Conservation (phyloP, 805 yeast genomes). For the Metschnikowia reukaufii region DNA sequence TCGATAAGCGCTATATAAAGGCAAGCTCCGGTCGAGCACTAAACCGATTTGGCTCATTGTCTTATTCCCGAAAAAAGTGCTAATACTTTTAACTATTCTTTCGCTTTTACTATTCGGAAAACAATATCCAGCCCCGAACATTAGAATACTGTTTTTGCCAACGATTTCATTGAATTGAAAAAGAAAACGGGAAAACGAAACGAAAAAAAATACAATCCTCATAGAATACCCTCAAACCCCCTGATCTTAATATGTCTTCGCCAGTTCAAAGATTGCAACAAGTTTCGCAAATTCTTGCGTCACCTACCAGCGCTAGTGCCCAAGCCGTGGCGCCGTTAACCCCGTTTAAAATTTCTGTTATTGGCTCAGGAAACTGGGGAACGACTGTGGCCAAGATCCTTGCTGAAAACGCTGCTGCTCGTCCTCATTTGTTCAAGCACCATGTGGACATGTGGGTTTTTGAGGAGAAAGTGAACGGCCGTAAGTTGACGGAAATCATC, state of each 20-base stretch:
- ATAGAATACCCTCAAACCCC: not conserved
- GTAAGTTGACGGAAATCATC: constrained; percentile 84
- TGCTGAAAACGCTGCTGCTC: constrained; percentile 78
- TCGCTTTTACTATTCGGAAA: no score
- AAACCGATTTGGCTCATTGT: not conserved
- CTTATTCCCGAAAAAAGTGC: no score
- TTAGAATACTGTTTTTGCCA: no score
- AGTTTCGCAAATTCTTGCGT: constrained; percentile 18
- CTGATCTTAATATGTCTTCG: constrained; percentile 8
- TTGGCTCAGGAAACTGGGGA: constrained; percentile 99
- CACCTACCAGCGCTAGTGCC: constrained; percentile 13
- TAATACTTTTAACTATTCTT: no score
- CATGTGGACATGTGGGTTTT: constrained; percentile 96
- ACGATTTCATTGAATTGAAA: no score
- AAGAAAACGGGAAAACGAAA: no score
- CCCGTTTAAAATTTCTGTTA: constrained; percentile 42
- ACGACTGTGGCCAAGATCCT: constrained; percentile 95
- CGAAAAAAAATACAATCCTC: not conserved
- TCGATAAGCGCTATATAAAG: not conserved
- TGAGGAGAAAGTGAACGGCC: constrained; percentile 78
- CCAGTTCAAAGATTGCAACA: constrained; percentile 23
- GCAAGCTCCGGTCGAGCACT: not conserved
- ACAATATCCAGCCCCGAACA: no score
- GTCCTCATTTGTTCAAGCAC: constrained; percentile 68
- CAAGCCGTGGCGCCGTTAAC: constrained; percentile 6